Evolutionary conservation across 2,329 filamentous ascomycete genomes (phyloP).

Genomic region (Nemania diffusa): DNA sequence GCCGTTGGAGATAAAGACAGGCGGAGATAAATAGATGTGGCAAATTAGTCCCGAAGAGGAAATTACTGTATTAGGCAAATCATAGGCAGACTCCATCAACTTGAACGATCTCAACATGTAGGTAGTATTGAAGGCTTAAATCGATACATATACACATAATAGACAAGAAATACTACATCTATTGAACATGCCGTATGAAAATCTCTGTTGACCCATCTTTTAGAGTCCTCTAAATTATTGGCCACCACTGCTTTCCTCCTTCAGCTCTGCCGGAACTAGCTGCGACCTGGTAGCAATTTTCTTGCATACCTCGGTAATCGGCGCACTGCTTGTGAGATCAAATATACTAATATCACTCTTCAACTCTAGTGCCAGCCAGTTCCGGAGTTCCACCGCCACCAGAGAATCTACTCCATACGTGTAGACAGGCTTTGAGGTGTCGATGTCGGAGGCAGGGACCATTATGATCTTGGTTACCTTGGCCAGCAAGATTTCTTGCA

Average conservation of each 20-base stretch:
- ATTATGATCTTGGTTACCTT: conserved; percentile 17
- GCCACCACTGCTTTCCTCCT: conserved; percentile 1
- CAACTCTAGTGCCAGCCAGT: conserved; percentile 23
- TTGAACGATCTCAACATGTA: background rate
- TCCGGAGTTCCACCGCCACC: conserved; percentile 25
- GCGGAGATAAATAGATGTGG: background rate
- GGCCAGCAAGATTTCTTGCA: conserved; percentile 15
- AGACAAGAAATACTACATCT: no score
- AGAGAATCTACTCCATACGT: conserved; percentile 26
- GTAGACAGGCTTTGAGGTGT: conserved; percentile 20
- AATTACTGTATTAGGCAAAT: background rate
- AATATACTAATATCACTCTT: conserved; percentile 21
- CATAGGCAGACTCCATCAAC: background rate
- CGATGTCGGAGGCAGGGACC: conserved; percentile 8
- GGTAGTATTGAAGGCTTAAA: background rate
- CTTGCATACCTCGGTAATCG: conserved; percentile 22
- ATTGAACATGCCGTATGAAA: no score
- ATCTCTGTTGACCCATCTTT: no score
- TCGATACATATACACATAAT: no score
- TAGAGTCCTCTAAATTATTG: background rate
- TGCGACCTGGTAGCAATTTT: conserved; percentile 17
- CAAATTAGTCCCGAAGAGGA: background rate
- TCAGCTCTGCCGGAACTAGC: conserved; percentile 2
- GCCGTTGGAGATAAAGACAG: background rate
- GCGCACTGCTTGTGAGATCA: conserved; percentile 22